These are phyloP conservation scores for Zygosaccharomyces rouxii DNA, from an alignment of 805 yeast species.

Conservation along the genomic window DNA sequence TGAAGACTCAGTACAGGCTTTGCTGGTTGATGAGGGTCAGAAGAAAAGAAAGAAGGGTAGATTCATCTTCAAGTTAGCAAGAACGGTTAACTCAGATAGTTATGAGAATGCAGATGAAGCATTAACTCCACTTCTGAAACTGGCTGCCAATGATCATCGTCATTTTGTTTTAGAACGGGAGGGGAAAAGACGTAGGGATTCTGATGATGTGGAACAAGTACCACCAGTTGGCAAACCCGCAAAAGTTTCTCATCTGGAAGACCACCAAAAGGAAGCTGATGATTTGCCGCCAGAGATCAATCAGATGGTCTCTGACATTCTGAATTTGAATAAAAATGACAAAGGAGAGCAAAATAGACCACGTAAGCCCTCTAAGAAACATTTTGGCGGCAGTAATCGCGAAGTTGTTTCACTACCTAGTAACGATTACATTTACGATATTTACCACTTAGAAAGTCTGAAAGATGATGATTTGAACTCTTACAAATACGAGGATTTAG, in stretches of 20 bases:
- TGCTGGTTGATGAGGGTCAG: slow-evolving; percentile 39
- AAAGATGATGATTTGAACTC: slow-evolving; percentile 47
- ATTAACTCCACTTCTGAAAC: slow-evolving; percentile 27
- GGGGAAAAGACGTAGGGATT: slow-evolving; percentile 23
- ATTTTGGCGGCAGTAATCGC: slow-evolving; percentile 14
- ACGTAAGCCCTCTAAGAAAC: slow-evolving; percentile 28
- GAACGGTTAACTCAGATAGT: slow-evolving; percentile 40
- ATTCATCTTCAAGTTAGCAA: slow-evolving; percentile 44
- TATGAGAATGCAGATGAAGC: slow-evolving; percentile 28
- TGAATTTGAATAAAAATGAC: slow-evolving; percentile 35
- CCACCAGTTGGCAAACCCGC: slow-evolving; percentile 11
- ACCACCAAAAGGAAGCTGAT: slow-evolving; percentile 14
- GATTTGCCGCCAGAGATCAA: slow-evolving; percentile 57
- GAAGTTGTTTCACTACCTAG: slow-evolving; percentile 21
- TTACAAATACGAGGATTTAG: slow-evolving; percentile 33
- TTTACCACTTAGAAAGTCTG: slow-evolving; percentile 64
- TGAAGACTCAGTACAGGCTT: slow-evolving; percentile 85
- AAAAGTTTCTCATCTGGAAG: slow-evolving; percentile 9
- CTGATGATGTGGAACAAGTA: slow-evolving; percentile 16
- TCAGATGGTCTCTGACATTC: slow-evolving; percentile 67
- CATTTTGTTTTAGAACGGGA: slow-evolving; percentile 33
- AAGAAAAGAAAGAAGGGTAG: slow-evolving; percentile 35
- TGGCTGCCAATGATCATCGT: slow-evolving; percentile 21
- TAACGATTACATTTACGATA: slow-evolving; percentile 87
- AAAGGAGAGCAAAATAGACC: slow-evolving; percentile 8